A percentile compares a stretch with the other conserved stretches of the same genome.
These are phyloP conservation scores for Croton laevigatus DNA, from an alignment of 441 rosid genomes.

Conservation along the genomic window DNA sequence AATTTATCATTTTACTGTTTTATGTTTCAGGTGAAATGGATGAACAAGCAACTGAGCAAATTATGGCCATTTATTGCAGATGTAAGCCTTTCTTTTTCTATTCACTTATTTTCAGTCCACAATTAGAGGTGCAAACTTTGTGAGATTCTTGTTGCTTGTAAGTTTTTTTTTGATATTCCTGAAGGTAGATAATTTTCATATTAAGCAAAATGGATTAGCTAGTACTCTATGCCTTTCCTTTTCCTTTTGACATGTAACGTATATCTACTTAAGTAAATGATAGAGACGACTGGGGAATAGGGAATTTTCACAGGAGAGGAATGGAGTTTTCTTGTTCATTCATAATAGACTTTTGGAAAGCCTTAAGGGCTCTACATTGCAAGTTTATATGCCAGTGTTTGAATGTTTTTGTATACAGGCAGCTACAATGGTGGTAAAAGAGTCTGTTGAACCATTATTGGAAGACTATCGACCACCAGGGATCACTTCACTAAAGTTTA, in stretches of 20 bases:
- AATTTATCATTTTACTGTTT: conserved; percentile 21
- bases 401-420: conserved; percentile 53
- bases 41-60: conserved; percentile 88
- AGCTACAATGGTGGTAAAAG: conserved; percentile 76
- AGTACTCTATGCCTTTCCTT: not conserved
- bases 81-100: conserved; percentile 42
- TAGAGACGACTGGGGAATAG: not conserved
- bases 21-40: conserved; percentile 80
- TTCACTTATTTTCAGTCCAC: not conserved
- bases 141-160: not conserved
- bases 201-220: not conserved
- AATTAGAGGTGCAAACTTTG: conserved; percentile 12
- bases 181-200: not conserved
- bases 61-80: conserved; percentile 95
- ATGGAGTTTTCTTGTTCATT: not conserved
- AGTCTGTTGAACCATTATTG: conserved; percentile 90
- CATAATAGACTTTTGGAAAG: not conserved
- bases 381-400: not conserved
- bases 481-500: conserved; percentile 82
- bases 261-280: not conserved
- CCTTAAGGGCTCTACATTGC: not conserved
- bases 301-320: not conserved
- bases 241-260: not conserved
- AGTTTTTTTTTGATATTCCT: not conserved
- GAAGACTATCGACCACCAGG: conserved; percentile 95